These are phyloP conservation scores for Solanum lycopersicoides DNA, from an alignment of 257 asterid genomes.

Conservation along the genomic window DNA sequence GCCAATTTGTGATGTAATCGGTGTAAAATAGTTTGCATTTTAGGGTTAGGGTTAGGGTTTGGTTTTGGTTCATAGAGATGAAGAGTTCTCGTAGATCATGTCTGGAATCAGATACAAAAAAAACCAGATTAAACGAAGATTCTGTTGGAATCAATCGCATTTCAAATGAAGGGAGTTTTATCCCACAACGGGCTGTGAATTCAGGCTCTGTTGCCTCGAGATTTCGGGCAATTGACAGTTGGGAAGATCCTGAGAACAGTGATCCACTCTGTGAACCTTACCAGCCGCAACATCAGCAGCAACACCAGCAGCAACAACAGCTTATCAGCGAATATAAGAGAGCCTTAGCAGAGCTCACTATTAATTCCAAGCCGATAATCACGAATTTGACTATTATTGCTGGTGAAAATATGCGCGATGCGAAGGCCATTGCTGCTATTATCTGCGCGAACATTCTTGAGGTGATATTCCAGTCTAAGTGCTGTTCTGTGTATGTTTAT, in stretches of 20 bases:
- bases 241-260: slow-evolving; percentile 39
- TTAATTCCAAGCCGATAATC: slow-evolving; percentile 91
- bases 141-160: slow-evolving; percentile 39
- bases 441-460: slow-evolving; percentile 69
- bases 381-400: slow-evolving; percentile 62
- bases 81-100: slow-evolving; percentile 76
- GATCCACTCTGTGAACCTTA: slow-evolving; percentile 49
- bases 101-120: slow-evolving; percentile 56
- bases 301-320: slow-evolving; percentile 69
- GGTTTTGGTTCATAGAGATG: slow-evolving; percentile 25
- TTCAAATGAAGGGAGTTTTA: slow-evolving; percentile 41
- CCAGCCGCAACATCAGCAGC: slow-evolving; percentile 25
- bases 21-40: background rate
- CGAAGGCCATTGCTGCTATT: slow-evolving; percentile 66
- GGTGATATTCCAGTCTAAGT: slow-evolving; percentile 50
- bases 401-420: slow-evolving; percentile 80
- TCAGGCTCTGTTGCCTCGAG: slow-evolving; percentile 34
- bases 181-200: slow-evolving; percentile 36
- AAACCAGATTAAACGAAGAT: slow-evolving; percentile 57
- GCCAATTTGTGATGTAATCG: background rate
- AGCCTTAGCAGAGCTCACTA: slow-evolving; percentile 78
- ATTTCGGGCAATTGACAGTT: slow-evolving; percentile 7
- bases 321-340: slow-evolving; percentile 77
- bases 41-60: background rate
- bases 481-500: background rate